Evolutionary conservation across 1,139 yeast species (phyloP), one percentile per base, ranked within the genome.

Genomic region (Tardiomyces depauwii): DNA sequence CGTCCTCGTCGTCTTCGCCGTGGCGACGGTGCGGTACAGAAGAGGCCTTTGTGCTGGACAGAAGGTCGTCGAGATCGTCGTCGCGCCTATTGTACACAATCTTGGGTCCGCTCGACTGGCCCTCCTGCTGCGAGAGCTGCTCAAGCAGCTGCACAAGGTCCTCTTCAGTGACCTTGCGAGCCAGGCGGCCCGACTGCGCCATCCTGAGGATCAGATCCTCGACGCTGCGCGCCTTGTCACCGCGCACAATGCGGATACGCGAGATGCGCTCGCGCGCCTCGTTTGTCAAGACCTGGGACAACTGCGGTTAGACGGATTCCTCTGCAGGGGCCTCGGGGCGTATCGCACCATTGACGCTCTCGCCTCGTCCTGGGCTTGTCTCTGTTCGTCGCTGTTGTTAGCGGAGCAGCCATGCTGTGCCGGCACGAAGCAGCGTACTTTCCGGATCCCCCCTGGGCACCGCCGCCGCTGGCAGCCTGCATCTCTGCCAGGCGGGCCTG

Each of bases 181-280:
- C 72, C 42, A 89, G 70, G 50, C 83, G 86, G 1, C 97, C 97
- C 57, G 82, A 73, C 47, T 80, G 77, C n/a, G 82, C 85, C 63
- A 89, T 66, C 55, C 80, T 77, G 33, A 83, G 65, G 43, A 91
- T 67, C 58, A 89, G 78, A 52, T 82, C 80, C 60, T 91, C 97
- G n/a, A 89, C 96, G 5, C 65, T 52, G 44, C 77, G 75, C 1
- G 95, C 97, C 46, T 97, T 72, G 48, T 91, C 97, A 2, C 94
- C 93, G 58, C 91, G 76, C 40, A 91, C 98, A 59, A 91, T 77
- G 41, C 89, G 72, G 28, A 91, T 95, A 49, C 98, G 72, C 33
- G 91, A 78, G 47, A 91, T 72, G 52, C 98, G 73, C 62, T 91
- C 97, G 45, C 95, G 73, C 1, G 97, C 98, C 45, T 75, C 78